These are phyloP conservation scores for Globisporangium recalcitrans DNA, from an alignment of 352 stramenopile genomes.

Conservation along the genomic window DNA sequence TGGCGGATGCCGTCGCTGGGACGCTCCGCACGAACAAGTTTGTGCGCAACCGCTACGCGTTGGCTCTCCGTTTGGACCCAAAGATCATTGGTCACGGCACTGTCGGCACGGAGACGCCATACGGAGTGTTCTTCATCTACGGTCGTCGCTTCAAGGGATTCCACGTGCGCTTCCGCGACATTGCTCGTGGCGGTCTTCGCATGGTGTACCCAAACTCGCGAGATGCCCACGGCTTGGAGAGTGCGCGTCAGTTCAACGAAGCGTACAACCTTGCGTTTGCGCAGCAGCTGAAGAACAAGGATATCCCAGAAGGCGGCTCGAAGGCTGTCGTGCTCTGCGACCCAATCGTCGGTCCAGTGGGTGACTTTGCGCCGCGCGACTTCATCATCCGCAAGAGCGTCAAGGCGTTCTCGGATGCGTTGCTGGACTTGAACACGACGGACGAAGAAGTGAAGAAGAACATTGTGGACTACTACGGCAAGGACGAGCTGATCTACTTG, in stretches of 20 bases:
- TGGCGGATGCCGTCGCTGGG: constrained; percentile 68
- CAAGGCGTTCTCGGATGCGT: constrained; percentile 93
- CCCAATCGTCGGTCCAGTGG: constrained; percentile 61
- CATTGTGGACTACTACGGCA: constrained; percentile 74
- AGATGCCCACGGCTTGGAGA: constrained; percentile 57
- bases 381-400: constrained; percentile 95
- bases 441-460: constrained; percentile 67
- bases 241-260: constrained; percentile 77
- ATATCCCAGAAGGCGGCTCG: constrained; percentile 79
- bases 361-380: constrained; percentile 72
- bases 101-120: constrained; percentile 88
- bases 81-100: constrained; percentile 79
- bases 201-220: constrained; percentile 71
- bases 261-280: constrained; percentile 82
- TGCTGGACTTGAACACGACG: constrained; percentile 77
- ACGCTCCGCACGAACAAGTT: constrained; percentile 84
- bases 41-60: constrained; percentile 72
- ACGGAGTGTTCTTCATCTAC: constrained; percentile 96
- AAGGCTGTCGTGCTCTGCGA: constrained; percentile 83
- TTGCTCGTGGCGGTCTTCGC: constrained; percentile 68
- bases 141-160: constrained; percentile 93
- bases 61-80: constrained; percentile 74
- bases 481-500: constrained; percentile 82
- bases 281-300: constrained; percentile 88
- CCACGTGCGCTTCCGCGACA: constrained; percentile 82